Evolutionary conservation across 495 filamentous ascomycete genomes (phyloP), one percentile per base, ranked within the genome.

Genomic region (Usnea hakonensis): DNA sequence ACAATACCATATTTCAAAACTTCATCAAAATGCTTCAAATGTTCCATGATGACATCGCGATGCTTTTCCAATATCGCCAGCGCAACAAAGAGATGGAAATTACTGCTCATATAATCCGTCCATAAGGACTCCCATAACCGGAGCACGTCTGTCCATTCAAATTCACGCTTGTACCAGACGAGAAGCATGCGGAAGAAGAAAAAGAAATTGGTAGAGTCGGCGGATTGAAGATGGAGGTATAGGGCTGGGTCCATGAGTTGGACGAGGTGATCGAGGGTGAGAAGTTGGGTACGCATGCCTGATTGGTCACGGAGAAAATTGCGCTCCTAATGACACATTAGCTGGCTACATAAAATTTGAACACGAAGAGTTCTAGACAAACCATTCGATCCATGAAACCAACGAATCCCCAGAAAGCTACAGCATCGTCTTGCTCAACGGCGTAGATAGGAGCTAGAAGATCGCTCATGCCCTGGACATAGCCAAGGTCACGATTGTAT

Each of bases 131-230:
- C 94, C 92, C 94, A 98, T 10, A 98, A 78, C 26, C 88, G 85
- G 36, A 97, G 77, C 35, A 95, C 83, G 69, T 97, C 90, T 43
- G 77, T 70, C 90, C 91, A 97, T 68, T 83, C 80, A 68, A 97
- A 98, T 74, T 98, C 94, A 5, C 94, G 88, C 76, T 98, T 97
- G 74, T 92, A 98, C 93, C 93, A 97, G 23, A 98, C 94, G 0
- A 98, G 79, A 30, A 98, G 78, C 92, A 97, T 97, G 30, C 94
- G 87, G 82, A 97, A 98, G 79, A 97, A 97, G 79, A 98, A 98
- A 74, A 98, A 98, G 75, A 97, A 98, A 74, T 98, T 97, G 23
- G 94, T 97, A 67, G 86, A 90, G 64, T 97, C 95, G 30, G 92
- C 90, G 10, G 81, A 84, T 70, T 96, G 84, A 0, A 98, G 81